Conservation (phyloP, 441 rosid genomes). For the Aquilaria agallochum region DNA sequence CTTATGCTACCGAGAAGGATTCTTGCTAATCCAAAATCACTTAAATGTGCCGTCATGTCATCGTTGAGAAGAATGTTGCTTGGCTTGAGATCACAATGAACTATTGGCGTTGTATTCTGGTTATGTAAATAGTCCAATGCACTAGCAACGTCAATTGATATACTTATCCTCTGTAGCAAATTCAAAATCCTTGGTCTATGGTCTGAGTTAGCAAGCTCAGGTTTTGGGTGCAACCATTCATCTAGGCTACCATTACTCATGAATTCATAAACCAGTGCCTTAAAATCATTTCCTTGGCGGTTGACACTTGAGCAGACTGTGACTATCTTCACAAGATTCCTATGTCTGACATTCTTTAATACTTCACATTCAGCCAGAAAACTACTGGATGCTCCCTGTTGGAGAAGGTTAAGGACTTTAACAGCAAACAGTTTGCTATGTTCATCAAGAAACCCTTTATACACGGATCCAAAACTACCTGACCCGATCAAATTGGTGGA, state of each 20-base stretch:
- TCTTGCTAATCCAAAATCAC: background rate
- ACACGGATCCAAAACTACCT: too few relatives aligned
- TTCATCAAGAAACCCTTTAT: too few relatives aligned
- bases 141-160: constrained; percentile 10
- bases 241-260: too few relatives aligned
- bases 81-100: constrained; percentile 15
- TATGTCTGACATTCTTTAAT: too few relatives aligned
- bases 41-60: too few relatives aligned
- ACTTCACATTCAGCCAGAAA: constrained; percentile 14
- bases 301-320: background rate
- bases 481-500: too few relatives aligned
- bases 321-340: constrained; percentile 20
- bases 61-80: too few relatives aligned
- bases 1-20: constrained; percentile 12
- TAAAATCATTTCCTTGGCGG: too few relatives aligned
- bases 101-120: constrained; percentile 1
- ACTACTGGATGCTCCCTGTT: constrained; percentile 14
- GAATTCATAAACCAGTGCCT: too few relatives aligned
- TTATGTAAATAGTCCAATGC: constrained; percentile 22
- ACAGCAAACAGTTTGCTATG: too few relatives aligned
- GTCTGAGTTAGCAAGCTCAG: constrained; percentile 7
- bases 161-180: constrained; percentile 14
- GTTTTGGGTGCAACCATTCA: too few relatives aligned
- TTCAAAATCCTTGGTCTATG: too few relatives aligned
- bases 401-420: background rate